Percentiles rank a stretch among this genome's conserved stretches.
Evolutionary conservation across 371 early-diverging fungal genomes (phyloP).

Genomic region (Homolaphlyctis polyrhiza): DNA sequence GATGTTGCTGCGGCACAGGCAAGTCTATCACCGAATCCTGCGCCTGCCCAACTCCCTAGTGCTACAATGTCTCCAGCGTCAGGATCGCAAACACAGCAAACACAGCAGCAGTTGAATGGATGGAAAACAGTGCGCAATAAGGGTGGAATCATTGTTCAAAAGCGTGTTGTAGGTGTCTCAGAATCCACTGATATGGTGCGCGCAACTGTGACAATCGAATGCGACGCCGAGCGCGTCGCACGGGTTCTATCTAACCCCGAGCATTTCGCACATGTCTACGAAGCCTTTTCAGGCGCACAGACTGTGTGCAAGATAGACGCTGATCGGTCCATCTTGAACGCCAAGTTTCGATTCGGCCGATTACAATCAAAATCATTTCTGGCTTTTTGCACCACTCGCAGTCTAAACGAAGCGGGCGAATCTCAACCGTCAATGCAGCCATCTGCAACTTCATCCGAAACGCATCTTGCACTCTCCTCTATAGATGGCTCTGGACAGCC

Average conservation of each 20-base stretch:
- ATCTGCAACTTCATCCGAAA: too few species aligned
- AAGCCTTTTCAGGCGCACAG: constrained; percentile 23
- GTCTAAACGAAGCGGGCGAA: neutral
- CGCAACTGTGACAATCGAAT: constrained; percentile 27
- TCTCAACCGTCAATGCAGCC: neutral
- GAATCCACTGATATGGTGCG: constrained; percentile 19
- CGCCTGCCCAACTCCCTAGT: neutral
- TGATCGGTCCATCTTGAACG: neutral
- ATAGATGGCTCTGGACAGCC: too few species aligned
- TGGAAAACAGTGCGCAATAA: constrained; percentile 36
- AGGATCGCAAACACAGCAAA: neutral
- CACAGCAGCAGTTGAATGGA: neutral
- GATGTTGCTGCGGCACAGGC: too few species aligned
- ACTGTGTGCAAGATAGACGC: constrained; percentile 26
- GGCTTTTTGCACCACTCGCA: constrained; percentile 1
- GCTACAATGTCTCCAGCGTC: neutral
- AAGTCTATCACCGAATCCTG: too few species aligned
- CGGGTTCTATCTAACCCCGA: constrained; percentile 43
- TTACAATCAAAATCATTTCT: neutral
- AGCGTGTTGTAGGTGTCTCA: constrained; percentile 11
- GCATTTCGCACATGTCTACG: constrained; percentile 36
- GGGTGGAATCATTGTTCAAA: constrained; percentile 26
- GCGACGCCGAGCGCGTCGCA: constrained; percentile 40
- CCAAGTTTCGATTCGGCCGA: neutral
- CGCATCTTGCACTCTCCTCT: too few species aligned